These are phyloP conservation scores for Dispira parvispora DNA, from an alignment of 192 early-diverging fungal species.

Conservation along the genomic window DNA sequence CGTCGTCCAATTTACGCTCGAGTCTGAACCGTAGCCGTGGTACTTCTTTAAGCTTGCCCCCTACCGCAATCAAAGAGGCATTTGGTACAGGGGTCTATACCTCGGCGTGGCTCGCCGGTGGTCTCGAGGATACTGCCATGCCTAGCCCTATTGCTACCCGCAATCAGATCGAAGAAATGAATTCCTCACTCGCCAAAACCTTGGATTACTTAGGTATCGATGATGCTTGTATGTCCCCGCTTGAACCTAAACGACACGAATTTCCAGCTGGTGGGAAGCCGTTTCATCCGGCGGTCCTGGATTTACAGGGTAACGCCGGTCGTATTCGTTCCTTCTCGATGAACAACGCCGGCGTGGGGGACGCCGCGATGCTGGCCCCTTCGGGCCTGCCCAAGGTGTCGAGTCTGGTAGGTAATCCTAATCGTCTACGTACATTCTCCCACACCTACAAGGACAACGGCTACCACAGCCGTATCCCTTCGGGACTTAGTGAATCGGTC, in stretches of 20 bases:
- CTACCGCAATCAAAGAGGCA: constrained; percentile 28
- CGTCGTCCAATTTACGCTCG: constrained; percentile 17
- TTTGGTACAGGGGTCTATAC: constrained; percentile 44
- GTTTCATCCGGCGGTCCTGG: constrained; percentile 12
- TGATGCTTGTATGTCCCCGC: constrained; percentile 21
- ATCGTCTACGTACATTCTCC: constrained; percentile 5
- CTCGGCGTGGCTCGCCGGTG: constrained; percentile 30
- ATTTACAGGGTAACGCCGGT: constrained; percentile 13
- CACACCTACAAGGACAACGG: constrained; percentile 1
- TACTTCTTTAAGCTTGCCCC: constrained; percentile 29
- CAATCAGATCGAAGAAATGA: constrained; percentile 34
- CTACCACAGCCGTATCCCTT: not conserved
- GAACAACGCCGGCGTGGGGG: constrained; percentile 11
- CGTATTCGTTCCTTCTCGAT: constrained; percentile 11
- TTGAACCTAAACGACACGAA: constrained; percentile 13
- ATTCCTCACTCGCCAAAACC: constrained; percentile 37
- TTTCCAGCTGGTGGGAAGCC: constrained; percentile 2
- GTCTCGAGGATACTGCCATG: constrained; percentile 16
- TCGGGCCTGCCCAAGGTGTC: not conserved
- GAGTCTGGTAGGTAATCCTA: not conserved
- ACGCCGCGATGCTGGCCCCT: constrained; percentile 4
- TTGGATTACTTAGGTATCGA: constrained; percentile 54
- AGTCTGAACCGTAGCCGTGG: constrained; percentile 2
- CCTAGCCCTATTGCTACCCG: constrained; percentile 27
- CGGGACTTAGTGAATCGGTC: not conserved